Base-by-base conservation (phyloP, 2,329 filamentous ascomycete genomes). In the Cladophialophora chaetospira region DNA sequence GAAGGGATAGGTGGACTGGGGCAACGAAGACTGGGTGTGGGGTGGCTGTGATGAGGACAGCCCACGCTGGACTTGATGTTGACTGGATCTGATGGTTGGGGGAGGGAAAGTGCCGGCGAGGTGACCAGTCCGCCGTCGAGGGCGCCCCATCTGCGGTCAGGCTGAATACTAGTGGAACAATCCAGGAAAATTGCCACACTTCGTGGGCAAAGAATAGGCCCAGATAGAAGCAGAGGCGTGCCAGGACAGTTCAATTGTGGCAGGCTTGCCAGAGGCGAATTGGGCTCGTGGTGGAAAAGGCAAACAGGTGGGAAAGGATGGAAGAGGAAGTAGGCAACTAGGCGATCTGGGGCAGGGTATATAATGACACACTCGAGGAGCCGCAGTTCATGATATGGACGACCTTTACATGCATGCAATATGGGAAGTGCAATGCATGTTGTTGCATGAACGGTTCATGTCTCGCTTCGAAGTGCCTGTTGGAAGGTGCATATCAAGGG, bases 71-170 rank as follows among this genome's bases (percentile, higher is more conserved):
- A 25, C 42, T 5, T 29, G 36, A 29, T 40, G 6, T 15, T 51
- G 48, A 17, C 23, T 53, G 19, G 58, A 23, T 28, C 35, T 11
- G 48, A 51, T 36, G 19, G 47, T 9, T 4, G 49, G 29, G 53
- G 50, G 46, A 2, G 44, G 40, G 10, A 54, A 47, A 19, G 53
- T 51, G 53, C 53, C 57, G 19, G 56, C 53, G 23, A 45, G 45
- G 36, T 60, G 46, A 35, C 58, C 58, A 28, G 48, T 57, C 29
- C 49, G 53, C 29, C 54, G 54, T 36, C 42, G 53, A 31, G 45
- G 50, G 10, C 58, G 58, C 50, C 58, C 58, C 58, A 60, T 60
- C 17, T 52, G 53, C 23, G 19, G 19, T 36, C 35, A 43, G 53
- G 58, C 50, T 47, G 47, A 46, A 25, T 45, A 33, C 19, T 21